These are phyloP conservation scores for Phialemonium atrogriseum DNA, from an alignment of 2,329 filamentous ascomycete genomes.

Conservation along the genomic window DNA sequence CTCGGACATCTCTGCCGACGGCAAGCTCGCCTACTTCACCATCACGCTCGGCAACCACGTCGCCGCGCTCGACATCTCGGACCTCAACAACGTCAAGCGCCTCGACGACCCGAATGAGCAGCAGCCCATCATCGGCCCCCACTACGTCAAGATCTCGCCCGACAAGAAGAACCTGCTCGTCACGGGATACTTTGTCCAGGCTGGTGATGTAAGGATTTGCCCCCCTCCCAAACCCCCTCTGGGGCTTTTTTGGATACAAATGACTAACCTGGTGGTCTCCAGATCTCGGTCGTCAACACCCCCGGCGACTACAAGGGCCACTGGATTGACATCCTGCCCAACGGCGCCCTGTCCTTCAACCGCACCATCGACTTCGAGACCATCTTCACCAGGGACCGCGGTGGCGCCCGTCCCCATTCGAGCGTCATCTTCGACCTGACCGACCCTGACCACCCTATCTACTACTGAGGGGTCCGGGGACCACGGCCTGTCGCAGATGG, in stretches of 20 bases:
- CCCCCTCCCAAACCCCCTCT: too few relatives aligned
- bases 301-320: constrained; percentile 54
- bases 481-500: too few relatives aligned
- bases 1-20: constrained; percentile 50
- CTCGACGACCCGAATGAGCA: constrained; percentile 51
- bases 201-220: constrained; percentile 34
- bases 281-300: constrained; percentile 51
- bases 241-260: accelerated
- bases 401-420: constrained; percentile 50
- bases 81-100: constrained; percentile 50
- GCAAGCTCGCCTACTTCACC: constrained; percentile 50
- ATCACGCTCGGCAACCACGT: constrained; percentile 55
- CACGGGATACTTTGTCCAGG: constrained; percentile 59
- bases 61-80: constrained; percentile 51
- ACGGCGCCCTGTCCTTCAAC: constrained; percentile 52
- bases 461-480: too few relatives aligned
- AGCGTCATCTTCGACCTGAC: constrained; percentile 48
- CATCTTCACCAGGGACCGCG: constrained; percentile 41
- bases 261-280: constrained; percentile 8
- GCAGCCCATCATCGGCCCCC: constrained; percentile 52
- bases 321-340: constrained; percentile 49
- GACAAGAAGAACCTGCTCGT: constrained; percentile 57
- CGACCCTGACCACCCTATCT: constrained; percentile 41
- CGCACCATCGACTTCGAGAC: constrained; percentile 47
- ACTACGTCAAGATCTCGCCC: constrained; percentile 56